Base-by-base conservation (phyloP, 441 rosid genomes). In the Euphorbia schlechtendalii region DNA sequence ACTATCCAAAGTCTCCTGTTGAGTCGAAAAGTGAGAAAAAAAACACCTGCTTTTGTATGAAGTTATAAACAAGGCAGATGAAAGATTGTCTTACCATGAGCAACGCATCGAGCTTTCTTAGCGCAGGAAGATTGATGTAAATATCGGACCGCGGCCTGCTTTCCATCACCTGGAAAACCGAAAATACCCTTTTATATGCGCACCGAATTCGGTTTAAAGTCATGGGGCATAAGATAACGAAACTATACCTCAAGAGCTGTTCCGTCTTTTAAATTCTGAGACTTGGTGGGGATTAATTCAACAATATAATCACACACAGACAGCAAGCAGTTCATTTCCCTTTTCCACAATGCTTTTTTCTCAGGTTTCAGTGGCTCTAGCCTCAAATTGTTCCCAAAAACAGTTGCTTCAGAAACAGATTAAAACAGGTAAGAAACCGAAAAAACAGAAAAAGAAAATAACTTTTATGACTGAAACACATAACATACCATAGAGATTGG, bases 401-500 rank as follows among this genome's bases (percentile, higher is more conserved):
- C 77, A 32, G 97, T 84, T 48, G 97, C 98, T 92, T 65, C 63
- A 65, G 25, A 61, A 56, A 9, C n/a, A 61, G 38, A 59, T 28
- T 68, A 54, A 70, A 56, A 10, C 3, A 63, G 28, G 0, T n/a
- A n/a, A 9, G 40, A 27, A 53, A 20, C 4, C 51, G 52, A 55
- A 53, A 18, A n/a, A n/a, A n/a, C n/a, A n/a, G n/a, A n/a, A n/a
- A n/a, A n/a, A n/a, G n/a, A n/a, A n/a, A n/a, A 51, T 14, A 25
- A 14, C 25, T 15, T n/a, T 13, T 32, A 34, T 24, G 41, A 36
- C 2, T 14, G 17, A 20, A 30, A 8, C 45, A 51, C 61, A 75
- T n/a, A n/a, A n/a, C n/a, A 69, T 84, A 94, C 99, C 99, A 60
- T 92, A 90, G 64, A 94, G 96, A 84, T 94, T 94, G 53, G 99